Conservation (phyloP, 2,329 filamentous ascomycete species). For the Colletotrichum sp. region DNA sequence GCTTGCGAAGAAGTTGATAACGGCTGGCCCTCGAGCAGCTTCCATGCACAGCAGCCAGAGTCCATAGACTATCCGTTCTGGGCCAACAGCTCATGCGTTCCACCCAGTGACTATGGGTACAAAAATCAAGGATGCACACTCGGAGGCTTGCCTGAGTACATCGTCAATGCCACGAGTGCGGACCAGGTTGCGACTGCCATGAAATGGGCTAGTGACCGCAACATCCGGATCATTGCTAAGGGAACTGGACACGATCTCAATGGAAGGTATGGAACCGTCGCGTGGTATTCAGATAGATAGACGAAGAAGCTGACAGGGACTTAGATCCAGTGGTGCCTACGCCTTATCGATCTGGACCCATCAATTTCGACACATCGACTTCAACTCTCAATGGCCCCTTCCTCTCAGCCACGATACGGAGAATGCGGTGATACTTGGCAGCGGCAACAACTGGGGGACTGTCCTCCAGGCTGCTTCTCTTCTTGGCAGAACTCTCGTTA, state of each 20-base stretch:
- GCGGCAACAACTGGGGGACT: constrained; percentile 31
- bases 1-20: not conserved
- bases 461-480: constrained; percentile 46
- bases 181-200: constrained; percentile 28
- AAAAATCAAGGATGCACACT: constrained; percentile 29
- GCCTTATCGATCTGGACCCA: constrained; percentile 21
- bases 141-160: constrained; percentile 37
- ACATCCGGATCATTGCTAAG: constrained; percentile 53
- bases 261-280: constrained; percentile 48
- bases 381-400: not conserved
- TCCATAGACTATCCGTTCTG: not conserved
- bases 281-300: constrained; percentile 10
- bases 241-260: constrained; percentile 61
- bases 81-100: not conserved
- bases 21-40: not conserved
- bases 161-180: constrained; percentile 36
- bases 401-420: not conserved
- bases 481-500: constrained; percentile 40
- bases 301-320: not conserved
- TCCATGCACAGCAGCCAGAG: not conserved
- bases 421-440: not conserved
- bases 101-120: not conserved
- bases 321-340: constrained; percentile 20
- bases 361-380: not conserved
- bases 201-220: constrained; percentile 27